Conservation (phyloP, 805 yeast genomes). For the Nadsonia fulvescens region DNA sequence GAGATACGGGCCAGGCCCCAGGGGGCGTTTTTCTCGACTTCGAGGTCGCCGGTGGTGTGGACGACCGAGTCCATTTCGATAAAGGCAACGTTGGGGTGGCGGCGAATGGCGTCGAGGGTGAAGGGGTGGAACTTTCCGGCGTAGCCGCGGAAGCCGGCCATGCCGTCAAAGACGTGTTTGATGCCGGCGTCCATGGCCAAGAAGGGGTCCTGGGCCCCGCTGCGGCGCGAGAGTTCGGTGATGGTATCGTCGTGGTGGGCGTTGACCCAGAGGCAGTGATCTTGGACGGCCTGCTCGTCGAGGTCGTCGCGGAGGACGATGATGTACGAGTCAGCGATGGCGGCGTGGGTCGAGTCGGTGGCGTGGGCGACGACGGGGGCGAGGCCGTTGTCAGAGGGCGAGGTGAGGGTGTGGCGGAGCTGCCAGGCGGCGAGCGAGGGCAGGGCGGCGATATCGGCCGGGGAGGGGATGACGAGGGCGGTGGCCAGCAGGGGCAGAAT, state of each 20-base stretch:
- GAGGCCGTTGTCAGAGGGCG: constrained; percentile 7
- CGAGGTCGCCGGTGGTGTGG: constrained; percentile 25
- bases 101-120: constrained; percentile 55
- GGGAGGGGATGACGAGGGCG: constrained; percentile 48
- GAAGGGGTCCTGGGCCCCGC: constrained; percentile 16
- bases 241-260: constrained; percentile 18
- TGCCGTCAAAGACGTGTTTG: constrained; percentile 30
- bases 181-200: constrained; percentile 12
- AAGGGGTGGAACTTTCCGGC: constrained; percentile 67
- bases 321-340: constrained; percentile 37
- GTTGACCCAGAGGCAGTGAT: constrained; percentile 54
- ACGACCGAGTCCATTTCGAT: constrained; percentile 48
- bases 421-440: constrained; percentile 6
- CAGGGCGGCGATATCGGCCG: constrained; percentile 24
- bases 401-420: constrained; percentile 9
- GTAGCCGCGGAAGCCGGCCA: constrained; percentile 50
- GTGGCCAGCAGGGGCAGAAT: constrained; percentile 22
- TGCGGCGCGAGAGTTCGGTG: constrained; percentile 21
- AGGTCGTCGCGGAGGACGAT: constrained; percentile 61
- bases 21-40: constrained; percentile 45
- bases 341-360: constrained; percentile 29
- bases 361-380: constrained; percentile 6
- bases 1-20: constrained; percentile 63
- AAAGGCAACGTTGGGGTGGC: constrained; percentile 34
- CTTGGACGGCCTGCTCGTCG: constrained; percentile 31